phyloP scores from a whole-genome alignment of 1,139 yeast species.

The Debaryomyces robertsiae region DNA sequence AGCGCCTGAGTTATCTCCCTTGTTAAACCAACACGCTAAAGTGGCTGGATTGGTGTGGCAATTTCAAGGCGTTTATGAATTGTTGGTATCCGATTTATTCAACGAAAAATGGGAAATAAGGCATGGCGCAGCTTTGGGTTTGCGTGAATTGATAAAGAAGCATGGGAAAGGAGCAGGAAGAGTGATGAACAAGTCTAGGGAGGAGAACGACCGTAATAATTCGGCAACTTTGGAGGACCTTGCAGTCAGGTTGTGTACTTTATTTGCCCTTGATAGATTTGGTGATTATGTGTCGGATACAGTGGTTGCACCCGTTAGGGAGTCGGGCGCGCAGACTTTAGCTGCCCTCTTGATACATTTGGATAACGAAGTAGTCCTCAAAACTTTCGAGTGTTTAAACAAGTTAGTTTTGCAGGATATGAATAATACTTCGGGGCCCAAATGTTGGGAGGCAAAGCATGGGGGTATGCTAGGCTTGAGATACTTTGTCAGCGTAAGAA shows the following conservation, averaged over 20 bases:
- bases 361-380: constrained; percentile 50
- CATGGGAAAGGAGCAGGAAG: constrained; percentile 92
- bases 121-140: constrained; percentile 94
- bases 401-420: constrained; percentile 72
- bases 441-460: constrained; percentile 95
- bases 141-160: constrained; percentile 80
- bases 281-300: constrained; percentile 98
- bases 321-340: constrained; percentile 91
- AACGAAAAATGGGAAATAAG: constrained; percentile 92
- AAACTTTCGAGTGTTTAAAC: constrained; percentile 67
- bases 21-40: constrained; percentile 73
- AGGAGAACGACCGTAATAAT: constrained; percentile 69
- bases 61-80: constrained; percentile 93
- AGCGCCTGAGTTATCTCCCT: constrained; percentile 66
- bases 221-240: constrained; percentile 79
- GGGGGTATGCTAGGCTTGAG: constrained; percentile 96
- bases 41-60: constrained; percentile 89
- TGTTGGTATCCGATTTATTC: constrained; percentile 76
- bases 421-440: constrained; percentile 37
- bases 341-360: constrained; percentile 85
- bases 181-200: constrained; percentile 59
- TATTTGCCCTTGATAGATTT: constrained; percentile 91
- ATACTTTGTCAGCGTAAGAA: constrained; percentile 87
- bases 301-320: constrained; percentile 97
- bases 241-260: constrained; percentile 80